Conservation (phyloP, 805 yeast genomes). For the Saccharomycopsis olivae region DNA sequence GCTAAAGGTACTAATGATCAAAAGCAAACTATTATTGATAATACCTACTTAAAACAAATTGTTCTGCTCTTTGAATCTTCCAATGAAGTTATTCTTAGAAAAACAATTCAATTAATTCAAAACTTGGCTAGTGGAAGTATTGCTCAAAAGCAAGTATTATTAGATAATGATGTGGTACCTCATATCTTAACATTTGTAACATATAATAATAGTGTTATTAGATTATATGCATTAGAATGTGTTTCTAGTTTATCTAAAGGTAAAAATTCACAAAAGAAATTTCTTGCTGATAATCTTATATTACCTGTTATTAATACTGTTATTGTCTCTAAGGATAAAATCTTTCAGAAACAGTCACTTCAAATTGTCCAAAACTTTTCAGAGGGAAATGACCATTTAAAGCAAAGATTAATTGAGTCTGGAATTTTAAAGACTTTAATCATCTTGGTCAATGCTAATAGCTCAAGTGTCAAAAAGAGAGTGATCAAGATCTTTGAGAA, state of each 20-base stretch:
- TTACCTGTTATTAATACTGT: conserved; percentile 17
- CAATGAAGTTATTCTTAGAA: conserved; percentile 13
- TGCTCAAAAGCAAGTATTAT: conserved; percentile 16
- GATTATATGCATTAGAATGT: conserved; percentile 18
- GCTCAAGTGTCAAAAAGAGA: conserved; percentile 9
- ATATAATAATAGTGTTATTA: conserved; percentile 12
- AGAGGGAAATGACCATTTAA: conserved; percentile 14
- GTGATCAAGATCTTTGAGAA: conserved; percentile 16
- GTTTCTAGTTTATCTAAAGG: conserved; percentile 17
- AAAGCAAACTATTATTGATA: conserved; percentile 16
- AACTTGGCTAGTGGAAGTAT: conserved; percentile 14
- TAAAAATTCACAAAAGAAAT: conserved; percentile 16
- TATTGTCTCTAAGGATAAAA: conserved; percentile 8
- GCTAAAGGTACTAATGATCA: conserved; percentile 19
- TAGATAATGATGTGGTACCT: conserved; percentile 18
- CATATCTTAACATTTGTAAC: conserved; percentile 17
- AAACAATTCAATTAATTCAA: conserved; percentile 16
- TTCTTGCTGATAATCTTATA: conserved; percentile 15
- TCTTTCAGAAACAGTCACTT: conserved; percentile 16
- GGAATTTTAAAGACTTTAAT: conserved; percentile 14
- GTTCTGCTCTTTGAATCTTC: conserved; percentile 15
- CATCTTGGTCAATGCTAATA: conserved; percentile 2
- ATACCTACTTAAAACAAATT: conserved; percentile 8
- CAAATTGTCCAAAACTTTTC: conserved; percentile 17
- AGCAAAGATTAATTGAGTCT: conserved; percentile 14